Conservation (phyloP, 306 rosid genomes). For the Dicorynia guianensis region DNA sequence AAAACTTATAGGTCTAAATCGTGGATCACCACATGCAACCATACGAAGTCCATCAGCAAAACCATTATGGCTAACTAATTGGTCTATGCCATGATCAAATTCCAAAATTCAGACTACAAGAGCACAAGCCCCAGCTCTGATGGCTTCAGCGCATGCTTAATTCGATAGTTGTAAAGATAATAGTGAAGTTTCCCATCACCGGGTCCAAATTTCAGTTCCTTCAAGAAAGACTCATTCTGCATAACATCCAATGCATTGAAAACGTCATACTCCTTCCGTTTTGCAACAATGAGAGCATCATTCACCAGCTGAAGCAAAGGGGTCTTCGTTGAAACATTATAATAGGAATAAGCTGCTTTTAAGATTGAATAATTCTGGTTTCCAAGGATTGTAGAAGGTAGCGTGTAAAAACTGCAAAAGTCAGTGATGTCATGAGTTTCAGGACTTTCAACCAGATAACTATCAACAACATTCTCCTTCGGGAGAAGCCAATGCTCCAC, state of each 20-base stretch:
- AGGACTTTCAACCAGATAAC: constrained; percentile 91
- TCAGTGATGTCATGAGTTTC: constrained; percentile 86
- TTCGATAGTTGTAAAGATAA: constrained; percentile 68
- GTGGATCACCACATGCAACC: constrained; percentile 39
- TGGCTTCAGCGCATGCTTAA: constrained; percentile 56
- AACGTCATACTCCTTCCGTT: constrained; percentile 60
- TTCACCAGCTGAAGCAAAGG: constrained; percentile 73
- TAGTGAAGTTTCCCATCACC: constrained; percentile 78
- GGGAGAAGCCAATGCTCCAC: constrained; percentile 99
- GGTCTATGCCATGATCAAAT: constrained; percentile 31
- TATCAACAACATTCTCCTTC: constrained; percentile 76
- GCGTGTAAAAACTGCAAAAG: constrained; percentile 96
- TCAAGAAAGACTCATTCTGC: constrained; percentile 67
- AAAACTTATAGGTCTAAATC: constrained; percentile 37
- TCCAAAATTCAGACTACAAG: constrained; percentile 47
- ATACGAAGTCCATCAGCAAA: constrained; percentile 43
- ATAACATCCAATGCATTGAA: constrained; percentile 79
- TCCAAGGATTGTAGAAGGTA: constrained; percentile 74
- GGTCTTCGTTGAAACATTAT: constrained; percentile 60
- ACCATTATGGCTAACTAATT: constrained; percentile 27
- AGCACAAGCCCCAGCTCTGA: constrained; percentile 78
- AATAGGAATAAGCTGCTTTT: constrained; percentile 74
- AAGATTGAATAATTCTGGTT: constrained; percentile 56
- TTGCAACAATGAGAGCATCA: constrained; percentile 70
- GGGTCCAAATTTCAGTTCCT: constrained; percentile 72